Conservation (phyloP, 2,329 filamentous ascomycete genomes). For the Allantophomopsis cytisporea region DNA sequence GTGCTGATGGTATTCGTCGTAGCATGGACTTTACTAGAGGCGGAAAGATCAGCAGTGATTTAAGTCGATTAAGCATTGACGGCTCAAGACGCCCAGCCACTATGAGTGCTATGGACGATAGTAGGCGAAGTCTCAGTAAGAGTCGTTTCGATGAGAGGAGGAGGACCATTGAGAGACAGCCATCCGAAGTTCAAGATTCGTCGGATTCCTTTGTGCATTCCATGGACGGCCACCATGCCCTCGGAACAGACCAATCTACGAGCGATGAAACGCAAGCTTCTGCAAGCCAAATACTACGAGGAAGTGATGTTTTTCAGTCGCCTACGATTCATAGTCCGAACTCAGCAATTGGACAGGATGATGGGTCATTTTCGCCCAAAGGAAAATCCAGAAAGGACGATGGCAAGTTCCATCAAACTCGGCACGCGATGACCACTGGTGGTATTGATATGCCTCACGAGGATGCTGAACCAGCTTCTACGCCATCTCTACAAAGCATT, state of each 20-base stretch:
- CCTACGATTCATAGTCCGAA: constrained; percentile 49
- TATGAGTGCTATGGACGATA: constrained; percentile 49
- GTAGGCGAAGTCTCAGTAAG: constrained; percentile 35
- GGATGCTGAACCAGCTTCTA: constrained; percentile 7
- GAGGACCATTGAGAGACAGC: constrained; percentile 12
- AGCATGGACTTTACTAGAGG: constrained; percentile 31
- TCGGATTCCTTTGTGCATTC: constrained; percentile 67
- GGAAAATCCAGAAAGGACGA: constrained; percentile 3
- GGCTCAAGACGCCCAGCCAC: constrained; percentile 19
- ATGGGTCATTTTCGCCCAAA: constrained; percentile 8
- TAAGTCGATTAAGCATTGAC: constrained; percentile 27
- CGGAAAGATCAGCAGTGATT: constrained; percentile 33
- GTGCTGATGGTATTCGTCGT: constrained; percentile 37
- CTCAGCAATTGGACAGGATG: constrained; percentile 10
- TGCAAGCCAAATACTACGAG: constrained; percentile 78
- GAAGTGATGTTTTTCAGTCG: constrained; percentile 78
- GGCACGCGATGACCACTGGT: constrained; percentile 11
- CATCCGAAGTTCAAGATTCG: constrained; percentile 43
- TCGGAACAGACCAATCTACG: constrained; percentile 54
- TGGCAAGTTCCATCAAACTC: constrained; percentile 2
- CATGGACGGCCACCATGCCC: constrained; percentile 60
- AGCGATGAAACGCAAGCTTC: constrained; percentile 65
- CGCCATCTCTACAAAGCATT: constrained; percentile 41
- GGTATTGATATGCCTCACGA: constrained; percentile 5
- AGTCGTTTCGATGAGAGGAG: constrained; percentile 33